Conservation (phyloP, 2,329 filamentous ascomycete species). For the Hymenoscyphus fructigenus region DNA sequence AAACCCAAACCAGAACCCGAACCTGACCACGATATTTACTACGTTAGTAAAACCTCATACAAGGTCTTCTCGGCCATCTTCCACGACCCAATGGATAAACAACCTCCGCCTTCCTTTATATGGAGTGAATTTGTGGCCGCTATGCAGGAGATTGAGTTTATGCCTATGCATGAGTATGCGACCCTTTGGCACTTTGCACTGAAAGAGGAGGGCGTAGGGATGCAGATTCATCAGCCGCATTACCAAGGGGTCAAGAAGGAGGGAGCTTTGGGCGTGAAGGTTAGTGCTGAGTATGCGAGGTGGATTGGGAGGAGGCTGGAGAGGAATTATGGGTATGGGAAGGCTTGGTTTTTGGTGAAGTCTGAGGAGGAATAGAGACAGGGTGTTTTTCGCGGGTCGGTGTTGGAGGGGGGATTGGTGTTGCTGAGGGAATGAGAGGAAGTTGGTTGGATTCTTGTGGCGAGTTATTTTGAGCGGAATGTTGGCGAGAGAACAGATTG, state of each 20-base stretch:
- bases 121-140: not conserved
- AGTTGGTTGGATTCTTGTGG: too few species aligned
- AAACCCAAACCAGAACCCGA: not conserved
- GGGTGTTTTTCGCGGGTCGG: not conserved
- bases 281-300: not conserved
- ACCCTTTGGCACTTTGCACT: not conserved
- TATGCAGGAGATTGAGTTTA: not conserved
- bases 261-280: not conserved
- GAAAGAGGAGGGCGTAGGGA: not conserved
- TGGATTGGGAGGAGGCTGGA: not conserved
- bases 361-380: not conserved
- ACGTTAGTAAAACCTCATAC: not conserved
- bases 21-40: not conserved
- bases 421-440: not conserved
- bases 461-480: too few species aligned
- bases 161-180: not conserved
- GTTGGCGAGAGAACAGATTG: too few species aligned
- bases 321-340: not conserved
- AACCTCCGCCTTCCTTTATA: not conserved
- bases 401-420: not conserved
- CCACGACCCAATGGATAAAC: not conserved
- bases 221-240: not conserved
- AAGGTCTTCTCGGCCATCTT: not conserved
- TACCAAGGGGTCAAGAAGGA: not conserved
- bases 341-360: not conserved